Percentiles rank a stretch among this genome's conserved stretches.
Evolutionary conservation across 176 grass and related monocot species (phyloP).

Genomic region (Rhynchospora tenuis): DNA sequence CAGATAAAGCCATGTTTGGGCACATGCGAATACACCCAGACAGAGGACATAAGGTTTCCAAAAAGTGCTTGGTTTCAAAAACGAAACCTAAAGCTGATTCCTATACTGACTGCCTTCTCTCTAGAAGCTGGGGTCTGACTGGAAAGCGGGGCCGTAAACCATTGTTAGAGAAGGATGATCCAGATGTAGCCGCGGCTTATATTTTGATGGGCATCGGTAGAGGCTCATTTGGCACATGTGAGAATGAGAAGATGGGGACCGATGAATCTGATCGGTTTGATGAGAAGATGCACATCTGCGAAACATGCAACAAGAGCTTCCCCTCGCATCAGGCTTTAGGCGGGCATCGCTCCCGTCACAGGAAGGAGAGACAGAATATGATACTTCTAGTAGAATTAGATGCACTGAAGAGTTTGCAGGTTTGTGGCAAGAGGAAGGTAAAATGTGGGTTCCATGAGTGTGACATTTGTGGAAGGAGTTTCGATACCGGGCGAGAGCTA

Average conservation of each 20-base stretch:
- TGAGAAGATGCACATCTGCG: neutral
- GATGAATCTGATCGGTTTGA: neutral
- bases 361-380: neutral
- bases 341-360: neutral
- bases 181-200: neutral
- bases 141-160: neutral
- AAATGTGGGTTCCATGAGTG: neutral
- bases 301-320: neutral
- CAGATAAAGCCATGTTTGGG: conserved; percentile 2
- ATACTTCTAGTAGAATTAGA: neutral
- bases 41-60: neutral
- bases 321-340: neutral
- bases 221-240: neutral
- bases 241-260: neutral
- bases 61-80: neutral
- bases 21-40: conserved; percentile 1
- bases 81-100: neutral
- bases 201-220: neutral
- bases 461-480: neutral
- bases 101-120: neutral
- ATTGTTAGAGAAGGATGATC: neutral
- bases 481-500: neutral
- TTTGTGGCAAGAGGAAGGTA: neutral
- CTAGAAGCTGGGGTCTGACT: neutral
- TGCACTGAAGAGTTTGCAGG: neutral